Evolutionary conservation across 2,329 filamentous ascomycete genomes (phyloP), one percentile per base, ranked within the genome.

Genomic region (Ophiostoma ulmi): DNA sequence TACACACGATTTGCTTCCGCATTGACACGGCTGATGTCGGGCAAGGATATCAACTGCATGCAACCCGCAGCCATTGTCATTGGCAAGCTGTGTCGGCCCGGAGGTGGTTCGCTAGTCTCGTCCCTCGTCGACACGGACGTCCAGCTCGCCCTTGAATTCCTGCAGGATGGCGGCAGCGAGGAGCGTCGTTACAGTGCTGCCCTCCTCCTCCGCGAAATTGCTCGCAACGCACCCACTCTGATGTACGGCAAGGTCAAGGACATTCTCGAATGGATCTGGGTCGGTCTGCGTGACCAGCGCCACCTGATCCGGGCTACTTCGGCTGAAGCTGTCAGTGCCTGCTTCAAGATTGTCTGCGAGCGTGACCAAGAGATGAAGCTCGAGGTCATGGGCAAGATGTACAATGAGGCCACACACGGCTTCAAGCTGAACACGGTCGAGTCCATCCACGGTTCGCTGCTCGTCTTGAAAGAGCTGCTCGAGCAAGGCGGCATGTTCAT

Each of bases 401-500:
- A 96, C 79, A 89, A 91, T 68, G 94, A 97, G 80, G 89, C 93
- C 22, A 85, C 92, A 72, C 85, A 87, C 72, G 94, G 94, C 7
- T 88, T 99, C 75, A 89, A 90, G 78, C 86, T 90, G 68, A 91
- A 89, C 75, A 93, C 92, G 22, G 86, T 96, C 70, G 95, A 99
- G 79, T 91, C 89, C 72, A 90, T 97, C 61, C 96, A 99, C 78
- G 95, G 93, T n/a, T 97, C 94, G 1, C 85, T 99, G 58, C 85
- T 99, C 26, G 93, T 96, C 1, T 86, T 98, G 76, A 96, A 94
- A 79, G 94, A 98, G 80, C 86, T 99, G 67, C 87, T 99, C 22
- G 88, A 95, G 73, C 94, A 97, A 78, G 95, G 95, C 69, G 94
- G 93, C 75, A 99, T 99, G 94, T 99, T 97, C 80, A 98, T 99